Evolutionary conservation across 2,329 filamentous ascomycete genomes (phyloP), one percentile per base, ranked within the genome.

Genomic region (Aulographum hederae): DNA sequence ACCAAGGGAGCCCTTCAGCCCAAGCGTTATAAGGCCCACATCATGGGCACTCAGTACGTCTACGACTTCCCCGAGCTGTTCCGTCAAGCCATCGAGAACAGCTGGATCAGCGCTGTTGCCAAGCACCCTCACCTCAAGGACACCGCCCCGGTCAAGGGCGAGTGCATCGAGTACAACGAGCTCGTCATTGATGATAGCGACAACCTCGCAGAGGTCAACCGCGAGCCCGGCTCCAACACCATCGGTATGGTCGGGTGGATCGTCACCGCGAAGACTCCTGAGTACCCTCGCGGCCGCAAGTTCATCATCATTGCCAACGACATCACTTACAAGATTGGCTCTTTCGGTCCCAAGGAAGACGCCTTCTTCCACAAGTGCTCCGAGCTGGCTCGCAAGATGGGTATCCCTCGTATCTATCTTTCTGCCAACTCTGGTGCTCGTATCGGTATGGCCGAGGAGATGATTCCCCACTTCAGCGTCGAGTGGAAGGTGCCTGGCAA

Each of bases 31-130:
- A 94, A 93, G 76, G 89, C 89, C 43, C 89, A 98, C 54, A 65
- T 95, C 39, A 94, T 98, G 85, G 89, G 89, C 41, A 98, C 89
- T 18, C 89, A 98, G 59, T 98, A 94, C 53, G 89, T 95, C 33
- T 98, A 98, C 54, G 89, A 98, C 58, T 98, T 98, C 77, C 89
- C 89, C 18, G 89, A 98, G 67, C 74, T 98, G 30, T 98, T 98
- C 78, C 74, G 89, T 50, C 89, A 95, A 59, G 84, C 89, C 28
- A 82, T 93, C 51, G 84, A 94, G 63, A 94, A 94, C 66, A 79
- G 72, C 58, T 98, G 89, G 89, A 60, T 63, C 48, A 75, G 76
- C 53, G 73, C 74, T 34, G 67, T 79, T 40, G 72, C 74, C 52
- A 74, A 75, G 51, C 74, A 86, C 46, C 67, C 81, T 8, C 63